Percentiles rank a stretch among this genome's conserved stretches.
phyloP scores from a whole-genome alignment of 805 yeast species.

The Candida nitratophila region DNA sequence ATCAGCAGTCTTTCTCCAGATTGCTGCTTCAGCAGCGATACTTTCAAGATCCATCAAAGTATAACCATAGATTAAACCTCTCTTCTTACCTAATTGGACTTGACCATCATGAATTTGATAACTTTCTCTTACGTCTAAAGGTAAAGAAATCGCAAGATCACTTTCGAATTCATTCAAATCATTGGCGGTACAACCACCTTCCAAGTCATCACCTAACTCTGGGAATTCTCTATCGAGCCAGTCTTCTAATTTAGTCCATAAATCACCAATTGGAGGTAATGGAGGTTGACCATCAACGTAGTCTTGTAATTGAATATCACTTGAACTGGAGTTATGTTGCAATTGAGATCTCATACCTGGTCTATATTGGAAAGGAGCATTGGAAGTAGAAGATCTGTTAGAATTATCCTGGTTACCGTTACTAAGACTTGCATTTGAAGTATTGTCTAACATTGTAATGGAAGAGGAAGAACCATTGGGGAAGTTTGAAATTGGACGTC shows the following conservation, averaged over 20 bases:
- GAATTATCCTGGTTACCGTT: constrained; percentile 12
- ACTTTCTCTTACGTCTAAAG: constrained; percentile 77
- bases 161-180: constrained; percentile 80
- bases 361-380: constrained; percentile 35
- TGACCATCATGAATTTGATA: constrained; percentile 88
- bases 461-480: constrained; percentile 20
- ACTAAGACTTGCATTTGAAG: constrained; percentile 31
- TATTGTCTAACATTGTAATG: constrained; percentile 23
- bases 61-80: constrained; percentile 76
- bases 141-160: constrained; percentile 69
- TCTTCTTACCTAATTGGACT: constrained; percentile 63
- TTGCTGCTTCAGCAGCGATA: constrained; percentile 69
- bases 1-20: constrained; percentile 74
- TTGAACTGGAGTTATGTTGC: constrained; percentile 23
- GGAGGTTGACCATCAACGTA: constrained; percentile 41
- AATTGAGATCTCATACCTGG: constrained; percentile 32
- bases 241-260: constrained; percentile 85
- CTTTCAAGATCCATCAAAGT: constrained; percentile 76
- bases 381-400: constrained; percentile 30
- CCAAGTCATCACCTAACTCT: constrained; percentile 72
- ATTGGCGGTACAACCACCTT: constrained; percentile 69
- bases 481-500: constrained; percentile 3
- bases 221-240: constrained; percentile 78
- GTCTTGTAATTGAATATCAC: constrained; percentile 50
- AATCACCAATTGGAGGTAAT: constrained; percentile 58